Percentiles rank a stretch among this genome's conserved stretches.
Evolutionary conservation across 768 basidiomycete species (phyloP).

Genomic region (Pulveroboletus sp.): DNA sequence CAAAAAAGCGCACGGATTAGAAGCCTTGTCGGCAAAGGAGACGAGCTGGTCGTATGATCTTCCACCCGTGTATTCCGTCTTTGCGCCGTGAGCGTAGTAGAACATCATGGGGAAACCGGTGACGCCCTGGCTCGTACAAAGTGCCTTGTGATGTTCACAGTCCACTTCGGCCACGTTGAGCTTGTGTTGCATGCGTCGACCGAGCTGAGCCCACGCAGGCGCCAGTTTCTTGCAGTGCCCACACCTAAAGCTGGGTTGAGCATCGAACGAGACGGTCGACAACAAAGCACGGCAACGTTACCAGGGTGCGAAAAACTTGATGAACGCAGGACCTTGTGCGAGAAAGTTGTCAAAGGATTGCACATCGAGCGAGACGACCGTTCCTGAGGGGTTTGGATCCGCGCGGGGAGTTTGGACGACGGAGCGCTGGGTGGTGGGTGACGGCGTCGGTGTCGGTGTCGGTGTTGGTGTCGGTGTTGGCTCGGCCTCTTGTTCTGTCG

Average conservation of each 20-base stretch:
- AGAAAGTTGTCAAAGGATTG: conserved; percentile 39
- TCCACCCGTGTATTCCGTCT: conserved; percentile 71
- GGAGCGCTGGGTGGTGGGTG: conserved; percentile 1
- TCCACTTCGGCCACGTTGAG: conserved; percentile 83
- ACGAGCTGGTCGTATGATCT: conserved; percentile 68
- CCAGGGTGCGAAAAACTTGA: conserved; percentile 93
- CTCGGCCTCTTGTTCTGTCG: conserved; percentile 3
- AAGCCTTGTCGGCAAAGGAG: conserved; percentile 71
- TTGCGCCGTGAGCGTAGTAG: conserved; percentile 56
- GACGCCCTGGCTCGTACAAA: conserved; percentile 67
- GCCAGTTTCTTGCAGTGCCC: conserved; percentile 96
- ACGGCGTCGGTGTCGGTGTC: neutral
- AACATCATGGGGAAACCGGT: conserved; percentile 80
- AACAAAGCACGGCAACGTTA: conserved; percentile 18
- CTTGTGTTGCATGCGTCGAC: conserved; percentile 59
- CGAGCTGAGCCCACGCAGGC: conserved; percentile 75
- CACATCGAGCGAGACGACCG: conserved; percentile 20
- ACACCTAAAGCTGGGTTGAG: conserved; percentile 47
- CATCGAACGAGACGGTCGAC: neutral
- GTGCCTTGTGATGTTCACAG: conserved; percentile 67
- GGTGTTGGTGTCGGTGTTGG: conserved; percentile 4
- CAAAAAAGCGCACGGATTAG: conserved; percentile 51
- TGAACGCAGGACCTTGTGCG: conserved; percentile 48
- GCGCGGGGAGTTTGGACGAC: conserved; percentile 14
- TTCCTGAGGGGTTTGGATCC: conserved; percentile 23